Evolutionary conservation across 306 rosid species (phyloP).

Genomic region (Aeschynomene evenia): DNA sequence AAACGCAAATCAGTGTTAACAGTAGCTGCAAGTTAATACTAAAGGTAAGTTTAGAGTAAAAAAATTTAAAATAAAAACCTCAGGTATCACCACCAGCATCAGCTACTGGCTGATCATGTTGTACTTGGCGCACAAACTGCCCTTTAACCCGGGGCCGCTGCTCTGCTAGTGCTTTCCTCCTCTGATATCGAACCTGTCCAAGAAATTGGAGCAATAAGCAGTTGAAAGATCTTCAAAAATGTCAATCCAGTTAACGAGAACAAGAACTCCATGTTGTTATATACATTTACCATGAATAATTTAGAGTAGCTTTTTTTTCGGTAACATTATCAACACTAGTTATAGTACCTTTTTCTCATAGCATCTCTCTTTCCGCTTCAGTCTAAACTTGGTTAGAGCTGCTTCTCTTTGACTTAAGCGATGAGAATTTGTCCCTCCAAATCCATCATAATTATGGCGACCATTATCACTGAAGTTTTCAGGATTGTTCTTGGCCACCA

Average conservation of each 20-base stretch:
- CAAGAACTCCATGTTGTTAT: not conserved
- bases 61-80: slow-evolving; percentile 1
- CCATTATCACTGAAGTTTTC: slow-evolving; percentile 35
- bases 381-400: slow-evolving; percentile 60
- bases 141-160: slow-evolving; percentile 75
- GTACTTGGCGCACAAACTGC: slow-evolving; percentile 57
- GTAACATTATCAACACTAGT: not conserved
- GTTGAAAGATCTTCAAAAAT: not conserved
- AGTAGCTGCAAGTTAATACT: slow-evolving; percentile 7
- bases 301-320: not conserved
- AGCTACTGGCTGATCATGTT: slow-evolving; percentile 28
- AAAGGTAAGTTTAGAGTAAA: not conserved
- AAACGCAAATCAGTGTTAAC: not conserved
- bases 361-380: slow-evolving; percentile 73
- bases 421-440: slow-evolving; percentile 38
- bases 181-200: slow-evolving; percentile 63
- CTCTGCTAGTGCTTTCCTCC: slow-evolving; percentile 65
- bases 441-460: slow-evolving; percentile 32
- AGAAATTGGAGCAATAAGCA: not conserved
- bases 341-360: slow-evolving; percentile 65
- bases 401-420: slow-evolving; percentile 67
- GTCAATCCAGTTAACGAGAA: not conserved
- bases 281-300: not conserved
- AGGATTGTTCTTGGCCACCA: slow-evolving; percentile 29
- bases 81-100: slow-evolving; percentile 39